Evolutionary conservation across 306 rosid genomes (phyloP).

Genomic region (Corylus heterophylla): DNA sequence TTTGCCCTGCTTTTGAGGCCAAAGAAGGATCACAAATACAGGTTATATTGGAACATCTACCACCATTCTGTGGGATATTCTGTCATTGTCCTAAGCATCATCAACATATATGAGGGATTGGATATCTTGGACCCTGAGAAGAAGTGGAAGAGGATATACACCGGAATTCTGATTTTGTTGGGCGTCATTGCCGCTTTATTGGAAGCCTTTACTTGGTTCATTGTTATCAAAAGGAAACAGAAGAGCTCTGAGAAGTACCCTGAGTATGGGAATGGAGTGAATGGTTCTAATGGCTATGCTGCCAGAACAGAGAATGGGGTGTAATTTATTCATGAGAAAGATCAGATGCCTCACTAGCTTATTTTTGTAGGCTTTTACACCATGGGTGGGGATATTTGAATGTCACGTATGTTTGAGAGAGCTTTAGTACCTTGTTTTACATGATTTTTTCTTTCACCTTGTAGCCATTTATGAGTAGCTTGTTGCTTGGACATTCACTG

Average conservation of each 20-base stretch:
- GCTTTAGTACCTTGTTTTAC: neutral
- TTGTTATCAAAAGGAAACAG: constrained; percentile 55
- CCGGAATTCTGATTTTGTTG: constrained; percentile 10
- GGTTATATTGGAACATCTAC: constrained; percentile 80
- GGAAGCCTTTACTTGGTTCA: constrained; percentile 68
- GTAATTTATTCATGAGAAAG: neutral
- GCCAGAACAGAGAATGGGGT: constrained; percentile 41
- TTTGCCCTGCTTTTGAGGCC: constrained; percentile 96
- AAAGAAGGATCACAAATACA: constrained; percentile 83
- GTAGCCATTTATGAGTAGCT: neutral
- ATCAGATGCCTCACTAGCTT: neutral
- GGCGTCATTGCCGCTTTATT: constrained; percentile 65
- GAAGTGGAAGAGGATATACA: constrained; percentile 69
- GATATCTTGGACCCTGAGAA: constrained; percentile 57
- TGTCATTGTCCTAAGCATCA: constrained; percentile 63
- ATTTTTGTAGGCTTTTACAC: neutral
- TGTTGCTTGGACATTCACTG: neutral
- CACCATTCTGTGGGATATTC: constrained; percentile 70
- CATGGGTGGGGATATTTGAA: neutral
- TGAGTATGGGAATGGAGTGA: constrained; percentile 45
- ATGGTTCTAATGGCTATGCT: constrained; percentile 49
- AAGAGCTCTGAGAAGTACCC: constrained; percentile 28
- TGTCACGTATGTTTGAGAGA: neutral
- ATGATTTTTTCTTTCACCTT: neutral
- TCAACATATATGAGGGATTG: constrained; percentile 69